Conservation (phyloP, 208 protist genomes). For the Leptomonas pyrrhocoris region DNA sequence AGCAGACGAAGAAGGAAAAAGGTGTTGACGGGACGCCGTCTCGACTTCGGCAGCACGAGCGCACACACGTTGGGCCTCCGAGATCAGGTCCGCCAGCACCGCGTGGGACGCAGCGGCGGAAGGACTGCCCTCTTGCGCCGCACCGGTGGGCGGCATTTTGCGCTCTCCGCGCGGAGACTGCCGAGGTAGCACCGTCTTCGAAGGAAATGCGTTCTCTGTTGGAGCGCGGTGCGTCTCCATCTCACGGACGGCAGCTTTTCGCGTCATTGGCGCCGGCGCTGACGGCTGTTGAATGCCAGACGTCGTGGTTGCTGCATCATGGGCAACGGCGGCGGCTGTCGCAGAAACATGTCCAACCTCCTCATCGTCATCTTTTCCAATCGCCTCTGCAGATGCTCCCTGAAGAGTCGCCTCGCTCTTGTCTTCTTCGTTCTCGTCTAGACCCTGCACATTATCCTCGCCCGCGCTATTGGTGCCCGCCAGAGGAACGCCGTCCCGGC, state of each 20-base stretch:
- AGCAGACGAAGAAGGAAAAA: neutral
- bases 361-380: neutral
- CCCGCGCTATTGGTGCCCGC: neutral
- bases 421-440: neutral
- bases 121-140: neutral
- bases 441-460: neutral
- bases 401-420: neutral
- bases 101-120: neutral
- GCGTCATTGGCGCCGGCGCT: too few species aligned
- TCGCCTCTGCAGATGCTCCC: neutral
- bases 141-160: too few species aligned
- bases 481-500: too few species aligned
- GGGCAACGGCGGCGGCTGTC: too few species aligned
- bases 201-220: neutral
- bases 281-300: too few species aligned
- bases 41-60: neutral
- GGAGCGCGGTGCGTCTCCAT: too few species aligned
- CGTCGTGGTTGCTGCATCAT: too few species aligned
- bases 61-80: conserved; percentile 5
- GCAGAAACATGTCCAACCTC: neutral
- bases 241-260: too few species aligned
- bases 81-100: neutral
- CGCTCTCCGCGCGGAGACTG: neutral
- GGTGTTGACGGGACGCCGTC: neutral
- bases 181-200: neutral